Conservation (phyloP, 2,329 filamentous ascomycete species). For the Phialophora chinensis region DNA sequence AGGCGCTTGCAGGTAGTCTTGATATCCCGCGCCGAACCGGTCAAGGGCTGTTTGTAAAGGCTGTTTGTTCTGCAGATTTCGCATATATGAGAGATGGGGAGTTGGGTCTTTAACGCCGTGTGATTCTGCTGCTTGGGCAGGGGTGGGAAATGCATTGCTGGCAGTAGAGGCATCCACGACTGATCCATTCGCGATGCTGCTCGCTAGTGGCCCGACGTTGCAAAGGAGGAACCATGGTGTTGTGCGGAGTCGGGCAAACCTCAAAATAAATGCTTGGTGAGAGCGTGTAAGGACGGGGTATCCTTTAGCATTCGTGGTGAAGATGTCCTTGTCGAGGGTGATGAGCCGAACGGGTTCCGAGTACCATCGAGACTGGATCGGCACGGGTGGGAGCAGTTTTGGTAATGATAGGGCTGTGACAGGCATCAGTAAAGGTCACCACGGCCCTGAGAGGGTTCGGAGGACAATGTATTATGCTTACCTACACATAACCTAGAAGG, state of each 20-base stretch:
- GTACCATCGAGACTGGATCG: conserved; percentile 66
- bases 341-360: conserved; percentile 67
- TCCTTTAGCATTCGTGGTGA: conserved; percentile 64
- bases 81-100: conserved; percentile 78
- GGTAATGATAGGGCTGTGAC: conserved; percentile 62
- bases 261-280: conserved; percentile 63
- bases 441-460: neutral
- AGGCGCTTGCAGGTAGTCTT: conserved; percentile 95
- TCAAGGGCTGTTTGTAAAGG: conserved; percentile 68
- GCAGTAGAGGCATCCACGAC: conserved; percentile 41
- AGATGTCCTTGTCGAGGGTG: conserved; percentile 59
- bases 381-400: conserved; percentile 61
- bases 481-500: conserved; percentile 79
- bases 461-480: conserved; percentile 58
- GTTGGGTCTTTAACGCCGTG: conserved; percentile 61
- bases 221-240: conserved; percentile 67
- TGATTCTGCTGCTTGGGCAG: conserved; percentile 67
- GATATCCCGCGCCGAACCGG: conserved; percentile 73
- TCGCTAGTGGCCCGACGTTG: conserved; percentile 62
- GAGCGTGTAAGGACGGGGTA: conserved; percentile 64
- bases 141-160: conserved; percentile 63
- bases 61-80: conserved; percentile 83
- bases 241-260: conserved; percentile 62
- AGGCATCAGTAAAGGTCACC: conserved; percentile 24
- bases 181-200: conserved; percentile 41